phyloP scores from a whole-genome alignment of 2,329 filamentous ascomycete species.

The Diatrype stigma region DNA sequence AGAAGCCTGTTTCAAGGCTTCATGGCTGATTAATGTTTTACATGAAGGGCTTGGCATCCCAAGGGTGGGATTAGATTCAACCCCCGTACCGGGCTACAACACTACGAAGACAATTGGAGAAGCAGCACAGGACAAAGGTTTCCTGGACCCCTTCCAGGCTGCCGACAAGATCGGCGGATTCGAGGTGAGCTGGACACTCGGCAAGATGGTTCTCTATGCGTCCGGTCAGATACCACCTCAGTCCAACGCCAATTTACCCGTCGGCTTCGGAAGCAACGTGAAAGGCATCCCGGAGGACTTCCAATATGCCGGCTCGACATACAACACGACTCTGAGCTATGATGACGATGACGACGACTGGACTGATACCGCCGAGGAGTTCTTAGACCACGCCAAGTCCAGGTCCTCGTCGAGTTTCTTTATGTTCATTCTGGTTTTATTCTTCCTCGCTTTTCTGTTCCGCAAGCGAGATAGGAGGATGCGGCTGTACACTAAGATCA shows the following conservation, averaged over 20 bases:
- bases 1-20: constrained; percentile 95
- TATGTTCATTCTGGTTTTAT: constrained; percentile 70
- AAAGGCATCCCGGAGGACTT: constrained; percentile 69
- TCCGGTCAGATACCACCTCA: constrained; percentile 76
- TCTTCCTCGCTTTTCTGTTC: constrained; percentile 67
- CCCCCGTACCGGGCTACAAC: constrained; percentile 54
- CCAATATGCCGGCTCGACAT: constrained; percentile 68
- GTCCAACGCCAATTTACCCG: constrained; percentile 58
- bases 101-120: constrained; percentile 67
- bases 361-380: constrained; percentile 46
- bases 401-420: constrained; percentile 70
- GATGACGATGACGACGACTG: constrained; percentile 48
- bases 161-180: constrained; percentile 87
- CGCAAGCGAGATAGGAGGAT: constrained; percentile 73
- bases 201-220: constrained; percentile 94
- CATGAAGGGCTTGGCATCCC: constrained; percentile 96
- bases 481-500: constrained; percentile 53
- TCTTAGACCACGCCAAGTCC: constrained; percentile 63
- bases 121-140: constrained; percentile 68
- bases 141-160: constrained; percentile 81
- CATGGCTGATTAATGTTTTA: constrained; percentile 94
- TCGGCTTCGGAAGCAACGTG: constrained; percentile 90
- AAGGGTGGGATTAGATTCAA: constrained; percentile 70
- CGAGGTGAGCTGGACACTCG: constrained; percentile 95
- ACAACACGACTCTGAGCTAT: constrained; percentile 27